Evolutionary conservation across 2,329 filamentous ascomycete species (phyloP).

Genomic region (Scedosporium apiospermum): DNA sequence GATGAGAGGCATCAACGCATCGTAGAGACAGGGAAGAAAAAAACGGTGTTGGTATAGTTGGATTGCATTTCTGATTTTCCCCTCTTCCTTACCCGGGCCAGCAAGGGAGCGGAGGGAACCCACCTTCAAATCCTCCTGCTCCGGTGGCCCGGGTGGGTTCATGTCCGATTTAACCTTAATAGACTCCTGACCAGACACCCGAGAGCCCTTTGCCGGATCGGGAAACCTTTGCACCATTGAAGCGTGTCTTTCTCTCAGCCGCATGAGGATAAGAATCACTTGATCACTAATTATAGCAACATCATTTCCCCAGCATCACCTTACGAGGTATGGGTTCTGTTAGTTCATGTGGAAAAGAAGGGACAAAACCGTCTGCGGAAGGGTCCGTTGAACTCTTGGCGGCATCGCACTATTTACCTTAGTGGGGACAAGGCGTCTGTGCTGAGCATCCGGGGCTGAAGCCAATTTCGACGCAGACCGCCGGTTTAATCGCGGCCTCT

Average conservation of each 20-base stretch:
- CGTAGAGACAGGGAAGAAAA: too few species aligned
- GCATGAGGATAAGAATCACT: neutral
- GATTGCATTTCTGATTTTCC: too few species aligned
- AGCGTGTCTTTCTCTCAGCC: neutral
- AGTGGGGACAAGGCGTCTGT: neutral
- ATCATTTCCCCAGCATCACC: neutral
- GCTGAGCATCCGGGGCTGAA: neutral
- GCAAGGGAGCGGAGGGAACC: too few species aligned
- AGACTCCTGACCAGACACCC: neutral
- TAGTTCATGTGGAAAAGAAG: neutral
- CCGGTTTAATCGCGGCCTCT: neutral
- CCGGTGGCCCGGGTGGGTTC: too few species aligned
- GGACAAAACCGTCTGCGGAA: neutral
- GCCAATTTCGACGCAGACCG: neutral
- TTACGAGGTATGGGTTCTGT: neutral
- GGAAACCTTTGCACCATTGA: neutral
- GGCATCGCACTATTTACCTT: neutral
- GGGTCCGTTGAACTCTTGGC: neutral
- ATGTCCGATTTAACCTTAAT: neutral
- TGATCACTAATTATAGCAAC: neutral
- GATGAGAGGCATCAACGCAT: too few species aligned
- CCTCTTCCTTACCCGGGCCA: too few species aligned
- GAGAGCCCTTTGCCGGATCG: neutral
- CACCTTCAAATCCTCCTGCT: too few species aligned
- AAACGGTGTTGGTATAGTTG: too few species aligned